A percentile compares a stretch with the other conserved stretches of the same genome.
Conservation (phyloP, 2,329 filamentous ascomycete genomes). For the Sclerotinia trifoliorum region DNA sequence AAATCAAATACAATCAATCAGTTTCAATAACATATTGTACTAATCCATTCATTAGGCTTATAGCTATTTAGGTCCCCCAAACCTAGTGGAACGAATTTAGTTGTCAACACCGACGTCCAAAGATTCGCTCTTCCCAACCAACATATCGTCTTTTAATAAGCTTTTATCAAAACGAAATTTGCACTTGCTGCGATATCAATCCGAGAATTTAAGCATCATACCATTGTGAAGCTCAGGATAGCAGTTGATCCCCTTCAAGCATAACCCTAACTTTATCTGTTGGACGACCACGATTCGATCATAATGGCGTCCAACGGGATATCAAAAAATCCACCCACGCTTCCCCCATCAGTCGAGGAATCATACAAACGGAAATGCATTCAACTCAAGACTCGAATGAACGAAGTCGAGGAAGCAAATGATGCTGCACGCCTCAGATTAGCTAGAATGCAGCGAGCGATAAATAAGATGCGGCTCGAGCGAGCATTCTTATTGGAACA, state of each 20-base stretch:
- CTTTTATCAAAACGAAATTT: neutral
- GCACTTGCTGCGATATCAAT: neutral
- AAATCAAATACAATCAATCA: neutral
- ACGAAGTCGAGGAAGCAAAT: conserved; percentile 89
- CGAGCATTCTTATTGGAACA: conserved; percentile 73
- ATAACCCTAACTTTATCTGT: neutral
- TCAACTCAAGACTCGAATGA: conserved; percentile 85
- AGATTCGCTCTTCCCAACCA: neutral
- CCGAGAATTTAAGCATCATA: neutral
- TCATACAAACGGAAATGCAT: conserved; percentile 97
- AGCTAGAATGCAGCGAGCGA: conserved; percentile 74
- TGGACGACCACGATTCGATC: neutral
- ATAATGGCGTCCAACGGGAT: conserved; percentile 23
- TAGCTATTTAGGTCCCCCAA: conserved; percentile 12
- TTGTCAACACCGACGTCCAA: neutral
- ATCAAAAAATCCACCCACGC: conserved; percentile 51
- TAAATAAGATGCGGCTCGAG: conserved; percentile 89
- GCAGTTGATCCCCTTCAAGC: neutral
- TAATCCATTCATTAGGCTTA: conserved; percentile 6
- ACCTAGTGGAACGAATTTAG: conserved; percentile 14
- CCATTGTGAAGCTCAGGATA: conserved; percentile 9
- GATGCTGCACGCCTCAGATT: conserved; percentile 79
- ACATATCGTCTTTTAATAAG: neutral
- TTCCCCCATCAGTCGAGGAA: conserved; percentile 89
- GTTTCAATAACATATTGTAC: neutral